Evolutionary conservation across 495 filamentous ascomycete genomes (phyloP), one percentile per base, ranked within the genome.

Genomic region (Hypoxylon crocopeplum): DNA sequence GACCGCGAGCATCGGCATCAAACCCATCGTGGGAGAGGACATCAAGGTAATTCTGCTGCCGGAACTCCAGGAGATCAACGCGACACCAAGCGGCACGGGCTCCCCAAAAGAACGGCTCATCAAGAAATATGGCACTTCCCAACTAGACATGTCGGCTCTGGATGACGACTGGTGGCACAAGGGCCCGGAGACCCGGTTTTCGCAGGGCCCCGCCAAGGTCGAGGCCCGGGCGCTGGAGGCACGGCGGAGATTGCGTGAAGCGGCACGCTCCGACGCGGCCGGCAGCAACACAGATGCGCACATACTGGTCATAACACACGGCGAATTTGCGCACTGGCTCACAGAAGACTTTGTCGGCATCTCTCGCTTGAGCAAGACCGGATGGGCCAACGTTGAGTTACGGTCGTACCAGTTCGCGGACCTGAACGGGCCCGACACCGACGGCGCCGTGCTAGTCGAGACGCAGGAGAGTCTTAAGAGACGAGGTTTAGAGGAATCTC

Each of bases 81-180:
- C 83, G 39, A 70, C 85, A 15, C 81, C 88, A 0, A 91, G 89
- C 72, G 88, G 93, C 66, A 91, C 84, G 1, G 90, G 90, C 1
- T 82, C 76, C 39, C 68, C 79, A 3, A 70, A 74, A 3, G 57
- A 66, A 4, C 68, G 64, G 15, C 61, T 93, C 58, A 56, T 67
- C 13, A 29, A 65, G 56, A 12, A 48, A 71, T 68, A 44, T 57
- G 65, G 67, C 7, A 29, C 2, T 11, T 82, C 88, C 4, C 82
- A 86, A 68, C 64, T 87, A 53, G 70, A 72, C 32, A 62, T 77
- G 32, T 74, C 87, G 8, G 37, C 69, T 1, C 21, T 65, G 5
- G 33, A 33, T n/a, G 76, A 84, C 34, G 80, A 79, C 15, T 90
- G 89, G 88, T 85, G 86, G 55, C 69, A 59, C 44, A 90, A 93